These are phyloP conservation scores for Monosiga brevicollis DNA, from an alignment of 78 protist species.

Conservation along the genomic window DNA sequence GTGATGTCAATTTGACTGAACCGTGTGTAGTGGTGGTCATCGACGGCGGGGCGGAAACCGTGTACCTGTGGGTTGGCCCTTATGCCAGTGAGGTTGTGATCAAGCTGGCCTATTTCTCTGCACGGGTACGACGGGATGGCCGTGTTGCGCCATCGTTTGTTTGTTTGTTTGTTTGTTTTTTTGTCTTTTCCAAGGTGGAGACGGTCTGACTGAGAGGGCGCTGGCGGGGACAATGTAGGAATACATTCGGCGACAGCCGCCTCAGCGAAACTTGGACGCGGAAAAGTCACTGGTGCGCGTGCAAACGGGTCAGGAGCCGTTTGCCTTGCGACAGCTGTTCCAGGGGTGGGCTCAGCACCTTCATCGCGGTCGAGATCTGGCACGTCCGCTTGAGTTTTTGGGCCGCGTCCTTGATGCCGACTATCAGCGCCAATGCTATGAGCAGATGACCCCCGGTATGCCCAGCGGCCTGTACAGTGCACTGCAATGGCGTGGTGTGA, in stretches of 20 bases:
- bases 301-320: neutral
- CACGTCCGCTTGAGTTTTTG: neutral
- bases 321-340: neutral
- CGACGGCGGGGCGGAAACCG: neutral
- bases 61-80: neutral
- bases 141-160: neutral
- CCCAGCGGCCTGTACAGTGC: too few relatives aligned
- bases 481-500: too few relatives aligned
- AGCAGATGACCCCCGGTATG: too few relatives aligned
- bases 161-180: neutral
- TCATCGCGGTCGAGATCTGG: neutral
- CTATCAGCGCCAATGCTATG: neutral
- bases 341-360: neutral
- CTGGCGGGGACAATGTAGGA: neutral
- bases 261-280: neutral
- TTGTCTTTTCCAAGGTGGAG: neutral
- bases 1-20: too few relatives aligned
- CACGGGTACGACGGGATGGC: neutral
- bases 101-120: neutral
- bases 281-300: neutral
- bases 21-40: too few relatives aligned
- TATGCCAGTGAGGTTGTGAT: neutral
- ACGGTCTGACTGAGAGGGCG: neutral
- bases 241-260: neutral
- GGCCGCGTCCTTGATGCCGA: neutral